A percentile compares a stretch with the other conserved stretches of the same genome.
Conservation (phyloP, 2,329 filamentous ascomycete genomes). For the Cryoendolithus antarcticus region DNA sequence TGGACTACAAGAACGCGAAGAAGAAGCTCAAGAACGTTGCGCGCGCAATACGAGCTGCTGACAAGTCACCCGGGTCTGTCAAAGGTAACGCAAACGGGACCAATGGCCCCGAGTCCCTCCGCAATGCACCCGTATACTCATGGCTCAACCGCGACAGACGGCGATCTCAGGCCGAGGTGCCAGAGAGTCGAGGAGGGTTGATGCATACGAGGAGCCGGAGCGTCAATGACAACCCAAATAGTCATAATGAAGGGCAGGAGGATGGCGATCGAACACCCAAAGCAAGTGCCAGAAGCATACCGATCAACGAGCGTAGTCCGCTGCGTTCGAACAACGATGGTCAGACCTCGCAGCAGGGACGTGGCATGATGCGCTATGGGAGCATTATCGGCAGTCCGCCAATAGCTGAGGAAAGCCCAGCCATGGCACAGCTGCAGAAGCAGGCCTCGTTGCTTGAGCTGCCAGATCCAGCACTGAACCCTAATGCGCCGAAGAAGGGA, state of each 20-base stretch:
- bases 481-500: conserved; percentile 11
- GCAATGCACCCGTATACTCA: conserved; percentile 28
- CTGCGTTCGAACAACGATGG: conserved; percentile 8
- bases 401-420: conserved; percentile 6
- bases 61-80: conserved; percentile 11
- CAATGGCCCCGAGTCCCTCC: conserved; percentile 11
- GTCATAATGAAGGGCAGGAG: not conserved
- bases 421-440: conserved; percentile 6
- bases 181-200: too few species aligned
- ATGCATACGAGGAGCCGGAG: too few species aligned
- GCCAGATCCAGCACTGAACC: conserved; percentile 48
- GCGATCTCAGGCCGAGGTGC: conserved; percentile 7
- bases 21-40: conserved; percentile 80
- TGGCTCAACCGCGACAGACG: conserved; percentile 26
- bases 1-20: conserved; percentile 52
- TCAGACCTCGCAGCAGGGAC: conserved; percentile 4
- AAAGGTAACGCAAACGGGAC: too few species aligned
- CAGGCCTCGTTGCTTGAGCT: conserved; percentile 43
- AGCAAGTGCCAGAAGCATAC: conserved; percentile 1
- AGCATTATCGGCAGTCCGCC: conserved; percentile 50
- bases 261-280: conserved; percentile 1
- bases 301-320: conserved; percentile 19
- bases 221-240: conserved; percentile 10
- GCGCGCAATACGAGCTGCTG: conserved; percentile 50
- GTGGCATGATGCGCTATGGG: conserved; percentile 43